Conservation (phyloP, 2,329 filamentous ascomycete species). For the Diplocarpon rosae region DNA sequence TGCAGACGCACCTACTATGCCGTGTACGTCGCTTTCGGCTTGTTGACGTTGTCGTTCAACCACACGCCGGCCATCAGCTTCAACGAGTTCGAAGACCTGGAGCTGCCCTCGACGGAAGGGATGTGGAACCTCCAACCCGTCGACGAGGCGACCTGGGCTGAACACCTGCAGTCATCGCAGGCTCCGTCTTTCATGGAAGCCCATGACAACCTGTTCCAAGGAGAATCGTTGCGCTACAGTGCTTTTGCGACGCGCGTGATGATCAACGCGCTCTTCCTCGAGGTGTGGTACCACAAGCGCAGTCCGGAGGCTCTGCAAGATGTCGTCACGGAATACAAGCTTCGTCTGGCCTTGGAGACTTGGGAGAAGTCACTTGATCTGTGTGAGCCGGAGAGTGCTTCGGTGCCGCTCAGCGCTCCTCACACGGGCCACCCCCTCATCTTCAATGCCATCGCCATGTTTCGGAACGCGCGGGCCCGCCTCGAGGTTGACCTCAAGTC, state of each 20-base stretch:
- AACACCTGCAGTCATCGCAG: constrained; percentile 59
- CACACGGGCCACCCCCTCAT: constrained; percentile 94
- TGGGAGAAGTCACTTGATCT: constrained; percentile 95
- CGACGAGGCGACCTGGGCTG: constrained; percentile 76
- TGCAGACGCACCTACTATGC: constrained; percentile 96
- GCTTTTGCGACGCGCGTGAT: constrained; percentile 95
- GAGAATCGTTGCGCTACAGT: constrained; percentile 81
- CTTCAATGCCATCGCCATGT: constrained; percentile 97
- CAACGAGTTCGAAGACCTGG: constrained; percentile 91
- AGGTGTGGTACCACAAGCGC: constrained; percentile 98
- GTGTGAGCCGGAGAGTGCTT: constrained; percentile 81
- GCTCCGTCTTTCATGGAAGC: constrained; percentile 85
- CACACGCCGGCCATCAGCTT: constrained; percentile 97
- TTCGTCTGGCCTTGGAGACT: constrained; percentile 89
- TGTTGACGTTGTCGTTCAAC: constrained; percentile 91
- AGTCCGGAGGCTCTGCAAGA: constrained; percentile 96
- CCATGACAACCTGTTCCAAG: constrained; percentile 91
- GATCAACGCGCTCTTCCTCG: constrained; percentile 96
- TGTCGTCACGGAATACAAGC: constrained; percentile 96
- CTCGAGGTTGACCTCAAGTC: constrained; percentile 92
- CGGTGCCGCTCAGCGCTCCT: constrained; percentile 82
- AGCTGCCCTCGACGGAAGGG: constrained; percentile 85
- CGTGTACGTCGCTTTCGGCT: constrained; percentile 97
- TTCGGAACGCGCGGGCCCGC: constrained; percentile 83
- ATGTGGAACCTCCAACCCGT: constrained; percentile 77